Base-by-base conservation (phyloP, 2,329 filamentous ascomycete species). In the Fusarium buharicum region DNA sequence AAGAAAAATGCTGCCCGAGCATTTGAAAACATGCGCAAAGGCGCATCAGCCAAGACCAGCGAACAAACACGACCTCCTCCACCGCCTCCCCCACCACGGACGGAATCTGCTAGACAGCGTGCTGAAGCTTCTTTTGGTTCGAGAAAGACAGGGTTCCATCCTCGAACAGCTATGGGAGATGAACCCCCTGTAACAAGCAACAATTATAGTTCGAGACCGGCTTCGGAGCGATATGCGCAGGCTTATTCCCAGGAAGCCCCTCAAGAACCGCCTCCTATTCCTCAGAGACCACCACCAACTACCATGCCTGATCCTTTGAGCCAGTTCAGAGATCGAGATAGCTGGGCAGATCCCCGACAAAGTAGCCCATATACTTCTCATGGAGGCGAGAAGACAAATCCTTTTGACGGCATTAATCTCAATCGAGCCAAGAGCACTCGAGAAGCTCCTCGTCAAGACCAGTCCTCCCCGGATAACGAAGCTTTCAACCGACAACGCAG, bases 371-470 rank as follows among this genome's bases (percentile, higher is more conserved):
- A 88, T 67, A 78, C 80, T 37, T 80, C 78, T 2, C 79, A 82
- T 28, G 79, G 83, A 12, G 84, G 86, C 30, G 86, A 88, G 70
- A 87, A 83, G 73, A 82, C 84, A 5, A 82, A 86, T 40, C 80
- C 84, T 0, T 86, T 85, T 55, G 84, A 85, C 39, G 80, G 78
- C 2, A 73, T 71, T 7, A 68, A 76, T 10, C 53, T 82, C n/a
- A 74, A 75, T 43, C 76, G 82, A n/a, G 75, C 80, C 5, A 78
- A 76, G 58, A 84, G 81, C 70, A 78, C 77, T 16, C 77, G 80
- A 30, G 76, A 79, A 28, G 63, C 73, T 8, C 61, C 71, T 13
- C 74, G 73, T 14, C 70, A 54, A 31, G 66, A 70, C 18, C 71
- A 62, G 36, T 51, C 53, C 49, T 54, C 67, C 50, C 52, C 69